Conservation (phyloP, 768 basidiomycete species). For the Boletus tomentosulus region DNA sequence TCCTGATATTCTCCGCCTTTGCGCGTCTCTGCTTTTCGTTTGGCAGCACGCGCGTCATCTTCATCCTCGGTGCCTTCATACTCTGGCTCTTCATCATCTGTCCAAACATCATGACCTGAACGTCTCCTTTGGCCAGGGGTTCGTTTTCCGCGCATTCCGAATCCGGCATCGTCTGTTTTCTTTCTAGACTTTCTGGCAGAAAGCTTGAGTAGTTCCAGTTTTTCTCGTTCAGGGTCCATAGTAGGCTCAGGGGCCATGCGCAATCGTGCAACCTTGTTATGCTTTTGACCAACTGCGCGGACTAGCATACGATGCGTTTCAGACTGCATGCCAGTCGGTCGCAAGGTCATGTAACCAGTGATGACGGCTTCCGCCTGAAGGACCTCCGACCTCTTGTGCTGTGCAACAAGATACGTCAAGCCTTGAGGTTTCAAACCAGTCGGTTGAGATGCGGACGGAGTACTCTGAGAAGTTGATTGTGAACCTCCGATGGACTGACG, state of each 20-base stretch:
- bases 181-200: conserved; percentile 62
- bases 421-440: conserved; percentile 55
- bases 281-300: conserved; percentile 79
- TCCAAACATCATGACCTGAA: conserved; percentile 48
- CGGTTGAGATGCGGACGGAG: conserved; percentile 36
- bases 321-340: conserved; percentile 86
- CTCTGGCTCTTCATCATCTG: conserved; percentile 65
- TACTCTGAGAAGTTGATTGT: conserved; percentile 39
- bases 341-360: conserved; percentile 78
- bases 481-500: conserved; percentile 54
- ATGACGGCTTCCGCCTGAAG: conserved; percentile 83
- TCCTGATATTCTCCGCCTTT: conserved; percentile 72
- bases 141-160: conserved; percentile 47
- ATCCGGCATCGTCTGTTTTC: conserved; percentile 47
- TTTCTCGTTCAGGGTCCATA: conserved; percentile 71
- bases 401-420: conserved; percentile 84
- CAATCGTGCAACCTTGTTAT: conserved; percentile 74
- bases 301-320: conserved; percentile 88
- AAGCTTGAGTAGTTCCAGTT: conserved; percentile 61
- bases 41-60: conserved; percentile 40
- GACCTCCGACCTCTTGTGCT: conserved; percentile 81
- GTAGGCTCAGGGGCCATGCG: conserved; percentile 77
- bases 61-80: conserved; percentile 60
- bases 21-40: conserved; percentile 45
- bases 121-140: conserved; percentile 39